Conservation (phyloP, 345 rosid species). For the Psidium guajava region DNA sequence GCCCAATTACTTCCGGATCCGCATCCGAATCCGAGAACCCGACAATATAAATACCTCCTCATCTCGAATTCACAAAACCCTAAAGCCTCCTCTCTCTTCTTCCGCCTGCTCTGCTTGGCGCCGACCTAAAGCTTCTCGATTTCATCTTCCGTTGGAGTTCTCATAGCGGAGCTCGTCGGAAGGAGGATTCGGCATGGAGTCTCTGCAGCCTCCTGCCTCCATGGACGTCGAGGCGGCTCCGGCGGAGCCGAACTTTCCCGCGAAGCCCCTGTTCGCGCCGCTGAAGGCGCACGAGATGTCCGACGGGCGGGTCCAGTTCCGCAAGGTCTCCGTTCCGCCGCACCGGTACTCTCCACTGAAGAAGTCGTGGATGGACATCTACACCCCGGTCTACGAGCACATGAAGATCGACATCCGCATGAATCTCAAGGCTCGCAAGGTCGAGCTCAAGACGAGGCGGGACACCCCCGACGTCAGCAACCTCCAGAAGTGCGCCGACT, state of each 20-base stretch:
- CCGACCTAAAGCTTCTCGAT: neutral
- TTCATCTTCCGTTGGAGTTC: neutral
- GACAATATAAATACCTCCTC: neutral
- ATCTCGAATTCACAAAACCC: neutral
- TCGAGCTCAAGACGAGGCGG: constrained; percentile 56
- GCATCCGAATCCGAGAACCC: neutral
- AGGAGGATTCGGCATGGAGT: neutral
- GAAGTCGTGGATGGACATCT: constrained; percentile 84
- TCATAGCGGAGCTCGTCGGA: neutral
- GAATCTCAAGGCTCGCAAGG: constrained; percentile 78
- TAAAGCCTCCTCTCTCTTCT: neutral
- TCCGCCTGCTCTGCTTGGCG: neutral
- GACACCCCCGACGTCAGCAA: constrained; percentile 71
- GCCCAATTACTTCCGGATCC: neutral
- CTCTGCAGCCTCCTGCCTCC: constrained; percentile 2
- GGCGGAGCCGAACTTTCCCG: constrained; percentile 14
- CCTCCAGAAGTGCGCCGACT: constrained; percentile 83
- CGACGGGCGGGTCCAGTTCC: constrained; percentile 59
- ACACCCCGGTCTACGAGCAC: constrained; percentile 61
- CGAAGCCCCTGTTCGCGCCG: constrained; percentile 57
- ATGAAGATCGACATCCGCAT: constrained; percentile 85
- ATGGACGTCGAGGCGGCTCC: constrained; percentile 43
- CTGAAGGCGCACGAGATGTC: constrained; percentile 86
- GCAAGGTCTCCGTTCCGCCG: constrained; percentile 68
- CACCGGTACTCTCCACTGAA: constrained; percentile 75